Evolutionary conservation across 1,139 yeast genomes (phyloP).

Genomic region (Candida sp.): DNA sequence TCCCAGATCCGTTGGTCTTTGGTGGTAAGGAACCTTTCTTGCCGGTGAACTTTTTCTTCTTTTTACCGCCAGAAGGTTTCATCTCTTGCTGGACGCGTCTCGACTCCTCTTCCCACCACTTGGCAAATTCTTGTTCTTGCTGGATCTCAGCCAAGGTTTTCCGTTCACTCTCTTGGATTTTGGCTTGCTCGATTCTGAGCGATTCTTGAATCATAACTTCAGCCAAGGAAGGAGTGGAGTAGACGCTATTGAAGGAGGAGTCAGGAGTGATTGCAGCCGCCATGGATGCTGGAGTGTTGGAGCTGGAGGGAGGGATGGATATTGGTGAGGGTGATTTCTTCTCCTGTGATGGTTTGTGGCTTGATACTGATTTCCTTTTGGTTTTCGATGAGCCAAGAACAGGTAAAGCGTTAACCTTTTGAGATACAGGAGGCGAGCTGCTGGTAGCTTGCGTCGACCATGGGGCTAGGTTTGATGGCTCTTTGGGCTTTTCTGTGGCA

Average conservation of each 20-base stretch:
- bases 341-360: neutral
- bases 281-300: constrained; percentile 5
- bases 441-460: constrained; percentile 8
- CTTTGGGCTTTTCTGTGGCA: neutral
- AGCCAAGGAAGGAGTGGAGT: constrained; percentile 22
- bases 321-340: constrained; percentile 7
- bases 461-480: constrained; percentile 8
- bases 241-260: constrained; percentile 13
- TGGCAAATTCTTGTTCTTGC: constrained; percentile 78
- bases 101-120: constrained; percentile 84
- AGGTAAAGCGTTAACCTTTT: constrained; percentile 14
- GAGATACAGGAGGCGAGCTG: neutral
- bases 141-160: constrained; percentile 69
- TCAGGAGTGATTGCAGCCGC: constrained; percentile 8
- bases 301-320: neutral
- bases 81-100: constrained; percentile 57
- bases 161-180: constrained; percentile 29
- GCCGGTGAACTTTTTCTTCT: constrained; percentile 5
- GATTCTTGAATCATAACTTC: constrained; percentile 53
- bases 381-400: constrained; percentile 13
- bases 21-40: constrained; percentile 2
- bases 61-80: constrained; percentile 11
- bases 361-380: constrained; percentile 6
- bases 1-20: neutral
- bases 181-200: constrained; percentile 40